A percentile compares a stretch with the other conserved stretches of the same genome.
These are phyloP conservation scores for Fagus sylvatica DNA, from an alignment of 306 rosid species.

Conservation along the genomic window DNA sequence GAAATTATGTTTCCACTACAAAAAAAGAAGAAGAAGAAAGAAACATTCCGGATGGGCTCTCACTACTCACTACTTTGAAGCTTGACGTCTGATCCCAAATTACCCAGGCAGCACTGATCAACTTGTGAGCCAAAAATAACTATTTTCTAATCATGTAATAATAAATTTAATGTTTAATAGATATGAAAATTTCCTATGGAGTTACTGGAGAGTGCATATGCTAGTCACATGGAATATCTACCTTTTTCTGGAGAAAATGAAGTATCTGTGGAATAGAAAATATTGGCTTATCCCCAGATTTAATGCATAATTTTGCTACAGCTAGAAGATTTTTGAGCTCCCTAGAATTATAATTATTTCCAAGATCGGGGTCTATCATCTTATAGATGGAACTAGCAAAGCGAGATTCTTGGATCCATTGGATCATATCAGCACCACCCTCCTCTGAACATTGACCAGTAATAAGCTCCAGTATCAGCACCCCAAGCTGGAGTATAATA, in stretches of 20 bases:
- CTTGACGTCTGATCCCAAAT: not conserved
- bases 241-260: conserved; percentile 69
- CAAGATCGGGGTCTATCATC: conserved; percentile 95
- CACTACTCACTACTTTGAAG: not conserved
- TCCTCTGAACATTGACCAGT: conserved; percentile 85
- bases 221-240: conserved; percentile 38
- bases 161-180: not conserved
- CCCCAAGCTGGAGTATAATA: conserved; percentile 80
- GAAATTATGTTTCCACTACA: too few relatives aligned
- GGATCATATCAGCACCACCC: conserved; percentile 63
- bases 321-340: conserved; percentile 77
- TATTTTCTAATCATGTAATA: not conserved
- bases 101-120: not conserved
- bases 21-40: not conserved
- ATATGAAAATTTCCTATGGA: not conserved
- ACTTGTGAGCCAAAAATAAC: not conserved
- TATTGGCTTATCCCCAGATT: conserved; percentile 60
- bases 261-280: conserved; percentile 72
- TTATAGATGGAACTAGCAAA: conserved; percentile 68
- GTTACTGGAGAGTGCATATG: not conserved
- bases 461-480: conserved; percentile 78
- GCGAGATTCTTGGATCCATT: conserved; percentile 77
- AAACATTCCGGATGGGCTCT: not conserved
- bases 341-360: conserved; percentile 58
- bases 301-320: conserved; percentile 81